Base-by-base conservation (phyloP, 225 moss, liverwort and hornwort species). In the Polytrichum commune region DNA sequence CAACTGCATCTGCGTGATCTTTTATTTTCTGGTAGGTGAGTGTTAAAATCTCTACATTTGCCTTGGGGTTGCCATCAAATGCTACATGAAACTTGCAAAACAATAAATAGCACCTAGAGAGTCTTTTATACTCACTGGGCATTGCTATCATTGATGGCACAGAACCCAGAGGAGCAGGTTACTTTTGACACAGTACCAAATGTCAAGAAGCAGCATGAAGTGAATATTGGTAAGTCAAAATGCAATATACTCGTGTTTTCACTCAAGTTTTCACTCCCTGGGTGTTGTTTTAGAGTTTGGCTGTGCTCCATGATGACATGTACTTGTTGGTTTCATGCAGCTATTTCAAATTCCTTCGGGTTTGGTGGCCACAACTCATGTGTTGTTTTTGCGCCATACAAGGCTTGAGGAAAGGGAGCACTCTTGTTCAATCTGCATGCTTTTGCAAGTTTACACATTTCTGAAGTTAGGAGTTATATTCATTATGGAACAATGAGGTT, bases 171-270 rank as follows among this genome's bases (percentile, higher is more conserved):
- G 81, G 87, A 90, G 68, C 54, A 81, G 19, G 88, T 96, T 22
- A 96, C 96, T 29, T 92, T 96, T 69, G 96, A 96, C 81, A 96
- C 96, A 25, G 92, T 96, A 53, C 70, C 96, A 29, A 96, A 96
- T 74, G 83, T 85, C 27, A 96, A 96, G 89, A 93, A 92, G 81
- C 74, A 93, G 74, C 96, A 96, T 38, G 86, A 92, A 72, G 70
- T 96, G 32, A 63, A 96, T 63, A 13, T 96, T 64, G 96, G 96
- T 96, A 79, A 74, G 87, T 71, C 29, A 28, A 19, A 19, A 5
- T 53, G 27, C 6, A 16, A 63, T 63, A 27, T n/a, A 23, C 58
- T 24, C 6, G 6, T 58, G 1, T 58, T 24, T 58, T 24, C 23
- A 58, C 22, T 20, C 22, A 6, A 3, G 22, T 58, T 20, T 58